These are phyloP conservation scores for Euphrasia confusa DNA, from an alignment of 257 asterid genomes.

Conservation along the genomic window DNA sequence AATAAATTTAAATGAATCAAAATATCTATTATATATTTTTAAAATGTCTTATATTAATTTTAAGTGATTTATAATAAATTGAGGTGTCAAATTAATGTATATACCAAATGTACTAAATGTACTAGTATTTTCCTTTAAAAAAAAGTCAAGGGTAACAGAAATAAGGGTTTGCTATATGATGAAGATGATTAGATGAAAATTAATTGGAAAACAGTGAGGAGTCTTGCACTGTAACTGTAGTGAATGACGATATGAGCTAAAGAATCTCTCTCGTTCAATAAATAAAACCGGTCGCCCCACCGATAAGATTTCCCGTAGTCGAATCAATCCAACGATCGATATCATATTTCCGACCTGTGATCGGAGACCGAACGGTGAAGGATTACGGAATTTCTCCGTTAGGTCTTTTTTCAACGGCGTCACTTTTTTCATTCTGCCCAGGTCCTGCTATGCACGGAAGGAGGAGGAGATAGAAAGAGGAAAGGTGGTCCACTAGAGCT, in stretches of 20 bases:
- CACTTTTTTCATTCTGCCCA: slow-evolving; percentile 1
- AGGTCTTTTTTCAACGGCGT: not conserved
- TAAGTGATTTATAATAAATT: too few species aligned
- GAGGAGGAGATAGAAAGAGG: slow-evolving; percentile 34
- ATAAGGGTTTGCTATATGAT: too few species aligned
- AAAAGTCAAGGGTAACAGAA: too few species aligned
- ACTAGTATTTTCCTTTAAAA: too few species aligned
- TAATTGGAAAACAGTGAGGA: too few species aligned
- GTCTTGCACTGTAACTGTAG: too few species aligned
- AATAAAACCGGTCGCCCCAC: not conserved
- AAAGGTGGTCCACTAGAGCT: slow-evolving; percentile 15
- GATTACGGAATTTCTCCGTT: not conserved
- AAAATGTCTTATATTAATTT: too few species aligned
- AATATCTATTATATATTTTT: too few species aligned
- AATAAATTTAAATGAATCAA: too few species aligned
- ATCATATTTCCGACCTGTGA: not conserved
- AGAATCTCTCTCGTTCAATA: not conserved
- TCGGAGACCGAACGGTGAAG: not conserved
- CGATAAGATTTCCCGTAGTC: not conserved
- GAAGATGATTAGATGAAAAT: too few species aligned
- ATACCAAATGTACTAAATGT: too few species aligned
- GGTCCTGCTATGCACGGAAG: slow-evolving; percentile 29
- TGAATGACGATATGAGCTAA: not conserved
- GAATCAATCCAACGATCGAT: not conserved
- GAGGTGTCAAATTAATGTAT: too few species aligned